phyloP scores from a whole-genome alignment of 805 yeast genomes.

The Yamadazyma olivae region DNA sequence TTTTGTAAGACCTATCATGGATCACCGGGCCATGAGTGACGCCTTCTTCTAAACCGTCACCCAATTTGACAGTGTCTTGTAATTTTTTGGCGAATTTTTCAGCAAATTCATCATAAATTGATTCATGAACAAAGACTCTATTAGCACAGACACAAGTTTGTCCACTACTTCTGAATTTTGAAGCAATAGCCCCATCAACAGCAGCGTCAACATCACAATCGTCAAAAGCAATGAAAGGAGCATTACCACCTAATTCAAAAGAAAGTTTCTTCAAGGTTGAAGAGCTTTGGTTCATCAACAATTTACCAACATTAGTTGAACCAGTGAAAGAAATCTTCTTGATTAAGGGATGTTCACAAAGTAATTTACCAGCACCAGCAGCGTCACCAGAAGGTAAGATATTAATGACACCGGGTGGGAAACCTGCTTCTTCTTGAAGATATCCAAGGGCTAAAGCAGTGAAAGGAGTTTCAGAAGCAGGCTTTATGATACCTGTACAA shows the following conservation, averaged over 20 bases:
- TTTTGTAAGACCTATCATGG: constrained; percentile 57
- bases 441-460: constrained; percentile 66
- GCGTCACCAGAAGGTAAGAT: constrained; percentile 51
- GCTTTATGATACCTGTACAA: constrained; percentile 73
- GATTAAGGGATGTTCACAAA: constrained; percentile 43
- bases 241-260: constrained; percentile 67
- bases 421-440: constrained; percentile 63
- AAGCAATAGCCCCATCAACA: constrained; percentile 48
- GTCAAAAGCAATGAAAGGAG: constrained; percentile 59
- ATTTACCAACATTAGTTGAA: constrained; percentile 59
- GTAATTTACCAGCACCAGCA: constrained; percentile 49
- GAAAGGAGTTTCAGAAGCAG: constrained; percentile 74
- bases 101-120: constrained; percentile 48
- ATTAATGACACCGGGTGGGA: constrained; percentile 69
- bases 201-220: constrained; percentile 60
- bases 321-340: constrained; percentile 65
- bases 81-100: constrained; percentile 37
- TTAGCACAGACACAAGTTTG: constrained; percentile 68
- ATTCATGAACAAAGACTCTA: constrained; percentile 53
- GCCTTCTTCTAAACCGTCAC: constrained; percentile 57
- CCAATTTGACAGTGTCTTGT: constrained; percentile 44
- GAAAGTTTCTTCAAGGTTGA: constrained; percentile 58
- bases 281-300: constrained; percentile 55
- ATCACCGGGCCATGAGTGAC: constrained; percentile 78
- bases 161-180: constrained; percentile 61